A percentile compares a stretch with the other conserved stretches of the same genome.
These are phyloP conservation scores for Ophiocordyceps camponoti-leonardi DNA, from an alignment of 2,329 filamentous ascomycete genomes.

Conservation along the genomic window DNA sequence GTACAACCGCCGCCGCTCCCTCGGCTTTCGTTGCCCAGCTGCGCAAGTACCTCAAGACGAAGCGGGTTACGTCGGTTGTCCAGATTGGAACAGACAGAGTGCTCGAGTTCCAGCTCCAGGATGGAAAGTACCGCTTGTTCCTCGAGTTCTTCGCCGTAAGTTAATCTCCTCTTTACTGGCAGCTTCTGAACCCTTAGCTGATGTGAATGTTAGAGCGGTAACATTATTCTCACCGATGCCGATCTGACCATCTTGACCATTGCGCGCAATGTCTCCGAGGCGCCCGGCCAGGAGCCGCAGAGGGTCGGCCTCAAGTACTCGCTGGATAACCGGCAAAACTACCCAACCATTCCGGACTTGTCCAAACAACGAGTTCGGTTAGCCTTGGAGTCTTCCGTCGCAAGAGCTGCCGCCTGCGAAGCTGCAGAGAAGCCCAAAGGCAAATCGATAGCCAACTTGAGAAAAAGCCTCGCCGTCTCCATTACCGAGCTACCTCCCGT, in stretches of 20 bases:
- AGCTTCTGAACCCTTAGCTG: neutral
- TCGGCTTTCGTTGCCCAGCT: slow-evolving; percentile 73
- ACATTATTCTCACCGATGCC: slow-evolving; percentile 79
- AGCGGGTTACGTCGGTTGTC: slow-evolving; percentile 60
- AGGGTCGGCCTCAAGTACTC: slow-evolving; percentile 63
- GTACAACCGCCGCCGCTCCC: slow-evolving; percentile 69
- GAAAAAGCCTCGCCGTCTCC: slow-evolving; percentile 64
- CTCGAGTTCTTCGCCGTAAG: slow-evolving; percentile 77
- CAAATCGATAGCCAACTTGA: slow-evolving; percentile 57
- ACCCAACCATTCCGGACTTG: slow-evolving; percentile 53
- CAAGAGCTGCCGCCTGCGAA: slow-evolving; percentile 34
- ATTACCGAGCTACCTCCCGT: slow-evolving; percentile 83
- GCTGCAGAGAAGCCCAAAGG: slow-evolving; percentile 40
- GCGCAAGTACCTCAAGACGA: slow-evolving; percentile 75
- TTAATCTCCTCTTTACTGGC: neutral
- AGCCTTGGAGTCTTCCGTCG: slow-evolving; percentile 49
- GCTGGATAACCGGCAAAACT: slow-evolving; percentile 72
- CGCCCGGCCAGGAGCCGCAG: slow-evolving; percentile 70
- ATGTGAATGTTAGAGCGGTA: slow-evolving; percentile 45
- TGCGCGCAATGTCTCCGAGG: slow-evolving; percentile 62
- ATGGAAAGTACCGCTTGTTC: slow-evolving; percentile 74
- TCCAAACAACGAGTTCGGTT: slow-evolving; percentile 55
- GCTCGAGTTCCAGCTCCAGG: slow-evolving; percentile 81
- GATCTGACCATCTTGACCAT: slow-evolving; percentile 70
- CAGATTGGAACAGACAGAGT: slow-evolving; percentile 91